These are phyloP conservation scores for Ascochyta viciae-villosae DNA, from an alignment of 2,329 filamentous ascomycete species.

Conservation along the genomic window DNA sequence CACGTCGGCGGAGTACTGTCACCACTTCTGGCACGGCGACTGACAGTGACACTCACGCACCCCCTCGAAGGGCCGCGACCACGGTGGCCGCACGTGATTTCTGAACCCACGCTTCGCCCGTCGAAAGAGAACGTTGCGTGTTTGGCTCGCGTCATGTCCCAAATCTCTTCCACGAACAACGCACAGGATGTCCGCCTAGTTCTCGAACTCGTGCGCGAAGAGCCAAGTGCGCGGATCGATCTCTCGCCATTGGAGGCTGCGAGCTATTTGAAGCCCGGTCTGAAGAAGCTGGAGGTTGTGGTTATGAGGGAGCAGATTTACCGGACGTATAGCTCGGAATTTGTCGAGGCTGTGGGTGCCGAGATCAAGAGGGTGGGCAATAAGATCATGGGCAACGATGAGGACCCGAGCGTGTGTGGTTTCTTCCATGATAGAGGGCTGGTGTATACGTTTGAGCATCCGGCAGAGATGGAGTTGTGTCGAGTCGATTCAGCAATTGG, in stretches of 20 bases:
- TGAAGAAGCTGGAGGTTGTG: slow-evolving; percentile 12
- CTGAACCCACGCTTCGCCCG: slow-evolving; percentile 1
- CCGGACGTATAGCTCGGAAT: neutral
- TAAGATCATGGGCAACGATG: slow-evolving; percentile 11
- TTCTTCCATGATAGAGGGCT: slow-evolving; percentile 6
- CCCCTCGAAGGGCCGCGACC: slow-evolving; percentile 14
- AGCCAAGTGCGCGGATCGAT: slow-evolving; percentile 5
- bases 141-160: neutral
- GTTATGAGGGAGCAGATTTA: slow-evolving; percentile 17
- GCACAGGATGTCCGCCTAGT: slow-evolving; percentile 5
- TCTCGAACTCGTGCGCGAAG: slow-evolving; percentile 11
- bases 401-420: neutral
- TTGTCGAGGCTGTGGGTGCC: slow-evolving; percentile 4
- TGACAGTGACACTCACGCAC: slow-evolving; percentile 13
- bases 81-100: slow-evolving; percentile 13
- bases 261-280: slow-evolving; percentile 1
- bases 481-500: slow-evolving; percentile 10
- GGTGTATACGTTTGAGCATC: slow-evolving; percentile 6
- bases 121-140: slow-evolving; percentile 6
- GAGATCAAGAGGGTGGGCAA: slow-evolving; percentile 12
- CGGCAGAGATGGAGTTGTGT: slow-evolving; percentile 8
- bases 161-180: neutral
- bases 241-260: slow-evolving; percentile 4
- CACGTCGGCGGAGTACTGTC: neutral
- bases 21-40: neutral